phyloP scores from a whole-genome alignment of 2,329 filamentous ascomycete genomes.

The Cercospora zeae-maydis region DNA sequence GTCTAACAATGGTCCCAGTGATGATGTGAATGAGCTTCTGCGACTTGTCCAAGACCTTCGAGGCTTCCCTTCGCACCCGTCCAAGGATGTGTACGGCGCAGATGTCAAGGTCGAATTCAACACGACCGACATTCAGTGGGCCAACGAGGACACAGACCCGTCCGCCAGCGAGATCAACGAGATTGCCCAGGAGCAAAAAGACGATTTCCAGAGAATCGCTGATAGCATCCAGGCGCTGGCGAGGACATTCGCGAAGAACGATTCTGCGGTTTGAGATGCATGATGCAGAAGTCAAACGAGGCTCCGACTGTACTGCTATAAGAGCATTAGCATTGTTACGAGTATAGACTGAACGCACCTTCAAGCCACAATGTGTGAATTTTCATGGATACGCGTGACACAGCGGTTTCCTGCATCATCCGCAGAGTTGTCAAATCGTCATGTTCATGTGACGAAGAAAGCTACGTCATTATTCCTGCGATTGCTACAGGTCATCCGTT shows the following conservation, averaged over 20 bases:
- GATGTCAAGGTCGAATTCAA: slow-evolving; percentile 42
- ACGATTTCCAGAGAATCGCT: slow-evolving; percentile 43
- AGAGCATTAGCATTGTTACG: slow-evolving; percentile 1
- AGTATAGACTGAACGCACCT: not conserved
- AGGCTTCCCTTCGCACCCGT: slow-evolving; percentile 40
- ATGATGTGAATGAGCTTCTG: slow-evolving; percentile 43
- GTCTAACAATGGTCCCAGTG: slow-evolving; percentile 27
- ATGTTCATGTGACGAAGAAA: slow-evolving; percentile 3
- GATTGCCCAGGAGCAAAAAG: slow-evolving; percentile 41
- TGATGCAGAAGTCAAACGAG: not conserved
- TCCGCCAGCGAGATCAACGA: slow-evolving; percentile 34
- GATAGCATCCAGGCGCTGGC: slow-evolving; percentile 43
- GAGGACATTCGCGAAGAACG: slow-evolving; percentile 42
- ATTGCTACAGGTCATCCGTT: not conserved
- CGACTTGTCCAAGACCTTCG: slow-evolving; percentile 38
- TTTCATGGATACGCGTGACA: not conserved
- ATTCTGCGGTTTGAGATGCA: slow-evolving; percentile 30
- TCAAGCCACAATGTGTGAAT: not conserved
- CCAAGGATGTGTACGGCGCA: slow-evolving; percentile 41
- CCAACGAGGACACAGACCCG: slow-evolving; percentile 40
- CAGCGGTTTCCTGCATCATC: not conserved
- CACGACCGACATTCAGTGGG: slow-evolving; percentile 45
- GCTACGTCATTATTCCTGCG: slow-evolving; percentile 10
- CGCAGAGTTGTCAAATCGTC: not conserved
- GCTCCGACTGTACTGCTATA: slow-evolving; percentile 22